Percentiles rank a stretch among this genome's conserved stretches.
Evolutionary conservation across 2,329 filamentous ascomycete genomes (phyloP).

Genomic region (Geoglossum cookeanum): DNA sequence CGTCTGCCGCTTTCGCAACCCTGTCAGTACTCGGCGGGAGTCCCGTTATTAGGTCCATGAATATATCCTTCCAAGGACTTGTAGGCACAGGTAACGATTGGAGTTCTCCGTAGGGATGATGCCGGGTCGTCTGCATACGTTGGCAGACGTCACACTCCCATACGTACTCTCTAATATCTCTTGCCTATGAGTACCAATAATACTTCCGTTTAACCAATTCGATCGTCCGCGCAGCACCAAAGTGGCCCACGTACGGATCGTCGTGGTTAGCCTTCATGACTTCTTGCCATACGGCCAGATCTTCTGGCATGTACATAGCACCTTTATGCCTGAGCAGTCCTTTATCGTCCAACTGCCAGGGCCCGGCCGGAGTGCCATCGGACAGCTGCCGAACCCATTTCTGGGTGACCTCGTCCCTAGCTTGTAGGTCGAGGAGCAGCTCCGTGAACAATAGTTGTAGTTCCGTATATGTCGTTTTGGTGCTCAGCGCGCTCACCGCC

Average conservation of each 20-base stretch:
- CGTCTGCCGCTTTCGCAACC: constrained; percentile 4
- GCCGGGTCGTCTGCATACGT: neutral
- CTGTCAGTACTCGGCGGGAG: constrained; percentile 6
- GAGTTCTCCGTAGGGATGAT: neutral
- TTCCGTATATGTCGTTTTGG: neutral
- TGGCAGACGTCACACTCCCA: constrained; percentile 2
- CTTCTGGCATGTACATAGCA: neutral
- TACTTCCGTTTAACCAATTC: neutral
- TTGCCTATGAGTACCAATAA: neutral
- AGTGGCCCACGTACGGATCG: neutral
- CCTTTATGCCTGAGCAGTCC: neutral
- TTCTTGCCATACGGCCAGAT: neutral
- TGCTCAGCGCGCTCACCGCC: neutral
- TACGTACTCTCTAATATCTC: constrained; percentile 3
- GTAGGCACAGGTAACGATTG: constrained; percentile 3
- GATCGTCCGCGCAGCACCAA: neutral
- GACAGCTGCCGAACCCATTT: neutral
- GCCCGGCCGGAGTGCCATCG: neutral
- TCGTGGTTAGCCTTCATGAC: constrained; percentile 1
- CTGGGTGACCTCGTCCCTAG: neutral
- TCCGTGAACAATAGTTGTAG: neutral
- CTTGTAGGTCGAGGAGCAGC: neutral
- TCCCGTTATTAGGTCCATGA: constrained; percentile 13
- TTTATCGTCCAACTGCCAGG: neutral
- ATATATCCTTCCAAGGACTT: constrained; percentile 5